phyloP scores from a whole-genome alignment of 192 early-diverging fungal species.

The Coemansia biformis region DNA sequence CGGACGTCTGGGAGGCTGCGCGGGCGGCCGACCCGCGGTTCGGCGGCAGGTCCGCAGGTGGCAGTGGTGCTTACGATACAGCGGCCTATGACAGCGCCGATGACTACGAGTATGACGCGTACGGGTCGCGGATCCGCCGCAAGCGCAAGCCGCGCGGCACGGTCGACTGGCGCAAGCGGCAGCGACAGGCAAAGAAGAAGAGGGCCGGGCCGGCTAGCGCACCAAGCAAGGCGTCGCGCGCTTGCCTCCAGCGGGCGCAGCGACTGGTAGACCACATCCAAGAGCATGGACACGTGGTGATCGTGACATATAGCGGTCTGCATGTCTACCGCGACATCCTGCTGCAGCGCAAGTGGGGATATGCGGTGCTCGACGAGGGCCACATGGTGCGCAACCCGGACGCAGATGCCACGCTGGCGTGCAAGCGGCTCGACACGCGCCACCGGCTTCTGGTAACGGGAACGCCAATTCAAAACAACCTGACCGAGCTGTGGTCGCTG shows the following conservation, averaged over 20 bases:
- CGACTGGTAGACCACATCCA: constrained; percentile 30
- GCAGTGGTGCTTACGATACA: not conserved
- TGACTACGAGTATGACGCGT: constrained; percentile 48
- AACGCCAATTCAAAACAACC: constrained; percentile 77
- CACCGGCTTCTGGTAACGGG: constrained; percentile 74
- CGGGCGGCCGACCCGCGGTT: constrained; percentile 8
- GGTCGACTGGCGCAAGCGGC: constrained; percentile 32
- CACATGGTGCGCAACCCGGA: constrained; percentile 97
- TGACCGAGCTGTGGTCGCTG: constrained; percentile 75
- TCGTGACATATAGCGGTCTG: constrained; percentile 84
- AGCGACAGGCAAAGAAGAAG: constrained; percentile 11
- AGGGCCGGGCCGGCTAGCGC: not conserved
- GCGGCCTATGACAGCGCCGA: constrained; percentile 33
- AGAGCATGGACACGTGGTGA: constrained; percentile 65
- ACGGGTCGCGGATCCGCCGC: constrained; percentile 41
- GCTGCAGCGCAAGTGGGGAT: constrained; percentile 74
- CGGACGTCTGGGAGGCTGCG: constrained; percentile 11
- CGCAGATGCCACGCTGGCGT: constrained; percentile 69
- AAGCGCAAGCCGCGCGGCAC: constrained; percentile 44
- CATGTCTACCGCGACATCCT: constrained; percentile 66
- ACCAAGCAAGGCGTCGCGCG: constrained; percentile 9
- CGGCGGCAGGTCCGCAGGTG: not conserved
- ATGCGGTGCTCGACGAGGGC: constrained; percentile 89
- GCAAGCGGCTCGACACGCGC: constrained; percentile 66
- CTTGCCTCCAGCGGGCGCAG: constrained; percentile 21